Conservation (phyloP, 2,329 filamentous ascomycete species). For the Ceratocystis ficicola region DNA sequence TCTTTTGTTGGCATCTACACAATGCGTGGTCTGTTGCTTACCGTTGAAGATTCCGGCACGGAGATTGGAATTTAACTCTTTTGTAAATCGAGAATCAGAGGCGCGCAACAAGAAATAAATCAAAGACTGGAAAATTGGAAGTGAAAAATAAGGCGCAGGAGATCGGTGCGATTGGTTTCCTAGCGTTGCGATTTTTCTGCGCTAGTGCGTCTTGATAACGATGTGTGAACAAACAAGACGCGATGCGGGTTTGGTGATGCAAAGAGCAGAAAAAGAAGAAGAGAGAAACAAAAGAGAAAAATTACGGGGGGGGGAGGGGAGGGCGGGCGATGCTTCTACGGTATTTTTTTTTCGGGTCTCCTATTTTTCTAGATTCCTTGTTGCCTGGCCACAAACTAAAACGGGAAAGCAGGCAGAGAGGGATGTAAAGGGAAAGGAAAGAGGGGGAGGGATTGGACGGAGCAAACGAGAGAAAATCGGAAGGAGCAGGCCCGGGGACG, state of each 20-base stretch:
- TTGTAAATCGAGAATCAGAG: too few species aligned
- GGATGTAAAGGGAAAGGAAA: background rate
- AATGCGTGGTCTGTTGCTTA: too few species aligned
- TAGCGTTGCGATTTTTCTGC: too few species aligned
- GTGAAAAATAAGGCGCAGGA: too few species aligned
- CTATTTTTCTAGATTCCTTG: conserved; percentile 6
- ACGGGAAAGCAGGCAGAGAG: background rate
- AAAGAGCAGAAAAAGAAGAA: background rate
- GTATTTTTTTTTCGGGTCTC: conserved; percentile 5
- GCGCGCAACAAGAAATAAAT: too few species aligned
- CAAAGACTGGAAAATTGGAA: too few species aligned
- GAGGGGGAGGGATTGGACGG: conserved; percentile 8
- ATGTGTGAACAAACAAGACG: background rate
- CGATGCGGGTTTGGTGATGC: too few species aligned
- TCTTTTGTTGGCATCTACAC: background rate
- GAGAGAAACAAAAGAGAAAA: background rate
- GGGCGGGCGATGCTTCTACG: background rate
- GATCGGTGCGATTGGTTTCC: too few species aligned
- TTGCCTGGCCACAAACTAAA: background rate
- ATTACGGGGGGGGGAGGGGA: background rate
- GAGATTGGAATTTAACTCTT: too few species aligned
- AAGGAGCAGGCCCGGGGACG: conserved; percentile 12
- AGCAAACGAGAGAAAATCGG: conserved; percentile 15
- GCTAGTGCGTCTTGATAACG: too few species aligned
- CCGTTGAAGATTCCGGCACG: too few species aligned